Conservation (phyloP, 2,329 filamentous ascomycete genomes). For the Polytolypa hystricis region DNA sequence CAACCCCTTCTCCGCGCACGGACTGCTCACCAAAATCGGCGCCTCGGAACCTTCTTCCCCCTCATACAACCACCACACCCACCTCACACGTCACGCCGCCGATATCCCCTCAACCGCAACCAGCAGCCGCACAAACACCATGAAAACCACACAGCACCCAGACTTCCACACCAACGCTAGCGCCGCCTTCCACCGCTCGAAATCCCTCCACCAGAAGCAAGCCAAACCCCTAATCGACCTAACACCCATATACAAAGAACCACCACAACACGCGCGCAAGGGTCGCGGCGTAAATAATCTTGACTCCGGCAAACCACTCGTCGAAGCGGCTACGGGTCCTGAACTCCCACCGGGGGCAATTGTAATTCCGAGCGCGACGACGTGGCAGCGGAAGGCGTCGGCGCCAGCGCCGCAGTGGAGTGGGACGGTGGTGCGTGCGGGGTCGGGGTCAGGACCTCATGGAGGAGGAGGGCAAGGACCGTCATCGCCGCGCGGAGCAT, state of each 20-base stretch:
- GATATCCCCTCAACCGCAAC: constrained; percentile 10
- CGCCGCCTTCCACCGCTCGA: constrained; percentile 33
- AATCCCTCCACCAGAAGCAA: constrained; percentile 33
- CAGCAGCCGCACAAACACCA: constrained; percentile 24
- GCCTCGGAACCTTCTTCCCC: constrained; percentile 19
- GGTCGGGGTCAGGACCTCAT: constrained; percentile 4
- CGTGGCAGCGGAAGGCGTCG: constrained; percentile 26
- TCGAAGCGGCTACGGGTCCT: constrained; percentile 32
- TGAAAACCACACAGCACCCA: constrained; percentile 18
- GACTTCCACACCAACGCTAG: constrained; percentile 12
- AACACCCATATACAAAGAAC: constrained; percentile 52
- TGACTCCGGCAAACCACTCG: constrained; percentile 27
- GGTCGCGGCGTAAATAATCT: constrained; percentile 32
- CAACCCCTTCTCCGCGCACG: constrained; percentile 40
- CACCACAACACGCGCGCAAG: constrained; percentile 36
- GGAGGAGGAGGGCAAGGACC: constrained; percentile 3
- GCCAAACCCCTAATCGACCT: constrained; percentile 58
- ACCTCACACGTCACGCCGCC: constrained; percentile 7
- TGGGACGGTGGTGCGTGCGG: constrained; percentile 1
- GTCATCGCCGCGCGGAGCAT: constrained; percentile 8
- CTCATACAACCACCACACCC: constrained; percentile 14
- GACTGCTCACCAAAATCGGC: constrained; percentile 43
- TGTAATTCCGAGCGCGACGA: constrained; percentile 27
- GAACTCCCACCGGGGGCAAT: constrained; percentile 25
- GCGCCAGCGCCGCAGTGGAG: constrained; percentile 11